phyloP scores from a whole-genome alignment of 768 basidiomycete genomes.

The Hydnomerulius pinastri region DNA sequence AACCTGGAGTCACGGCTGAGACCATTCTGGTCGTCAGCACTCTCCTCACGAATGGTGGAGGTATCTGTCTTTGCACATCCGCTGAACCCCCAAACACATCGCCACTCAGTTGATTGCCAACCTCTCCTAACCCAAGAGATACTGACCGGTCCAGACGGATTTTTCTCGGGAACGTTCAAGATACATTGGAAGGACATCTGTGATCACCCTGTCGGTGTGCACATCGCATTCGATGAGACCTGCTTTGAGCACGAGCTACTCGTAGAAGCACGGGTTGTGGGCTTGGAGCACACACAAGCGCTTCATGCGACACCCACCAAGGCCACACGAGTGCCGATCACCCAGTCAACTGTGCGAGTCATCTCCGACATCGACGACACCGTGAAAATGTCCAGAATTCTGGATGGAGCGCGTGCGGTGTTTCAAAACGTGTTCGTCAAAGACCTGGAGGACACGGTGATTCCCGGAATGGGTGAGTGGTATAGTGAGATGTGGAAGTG shows the following conservation, averaged over 20 bases:
- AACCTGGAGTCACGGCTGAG: slow-evolving; percentile 79
- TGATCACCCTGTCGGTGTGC: slow-evolving; percentile 56
- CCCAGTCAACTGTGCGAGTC: slow-evolving; percentile 67
- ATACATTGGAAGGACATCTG: slow-evolving; percentile 73
- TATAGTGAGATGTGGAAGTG: slow-evolving; percentile 65
- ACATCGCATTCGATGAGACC: slow-evolving; percentile 58
- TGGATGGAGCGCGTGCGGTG: slow-evolving; percentile 74
- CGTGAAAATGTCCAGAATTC: slow-evolving; percentile 64
- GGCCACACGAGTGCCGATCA: slow-evolving; percentile 47
- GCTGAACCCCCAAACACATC: slow-evolving; percentile 22
- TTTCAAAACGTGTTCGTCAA: slow-evolving; percentile 94
- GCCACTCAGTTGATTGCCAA: slow-evolving; percentile 32
- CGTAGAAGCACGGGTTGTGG: slow-evolving; percentile 49
- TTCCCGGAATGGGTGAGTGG: slow-evolving; percentile 84
- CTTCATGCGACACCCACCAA: slow-evolving; percentile 36
- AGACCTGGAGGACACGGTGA: slow-evolving; percentile 73
- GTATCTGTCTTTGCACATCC: slow-evolving; percentile 56
- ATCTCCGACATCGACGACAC: slow-evolving; percentile 97
- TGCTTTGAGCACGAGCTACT: slow-evolving; percentile 48
- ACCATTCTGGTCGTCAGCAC: slow-evolving; percentile 78
- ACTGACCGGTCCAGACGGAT: slow-evolving; percentile 67
- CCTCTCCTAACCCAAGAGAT: slow-evolving; percentile 55
- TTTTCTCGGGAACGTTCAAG: slow-evolving; percentile 64
- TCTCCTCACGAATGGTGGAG: slow-evolving; percentile 62
- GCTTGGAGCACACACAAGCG: slow-evolving; percentile 40